phyloP scores from a whole-genome alignment of 2,329 filamentous ascomycete species.

The Mycosphaerelloides madeirae region DNA sequence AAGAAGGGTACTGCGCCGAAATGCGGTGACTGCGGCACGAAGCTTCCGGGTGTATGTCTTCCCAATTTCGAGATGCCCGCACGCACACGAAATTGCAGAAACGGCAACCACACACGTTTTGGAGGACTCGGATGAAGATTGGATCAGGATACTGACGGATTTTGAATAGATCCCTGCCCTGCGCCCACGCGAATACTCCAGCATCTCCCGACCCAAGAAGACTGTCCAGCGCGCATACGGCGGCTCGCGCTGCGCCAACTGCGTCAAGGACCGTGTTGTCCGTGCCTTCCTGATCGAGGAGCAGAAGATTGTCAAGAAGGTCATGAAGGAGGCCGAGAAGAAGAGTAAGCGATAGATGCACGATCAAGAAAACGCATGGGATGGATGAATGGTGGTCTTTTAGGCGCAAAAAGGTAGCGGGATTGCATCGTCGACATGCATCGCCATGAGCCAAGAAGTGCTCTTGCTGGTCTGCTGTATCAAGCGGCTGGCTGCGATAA shows the following conservation, averaged over 20 bases:
- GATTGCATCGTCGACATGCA: constrained; percentile 3
- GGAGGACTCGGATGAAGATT: background rate
- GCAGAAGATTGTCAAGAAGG: constrained; percentile 99
- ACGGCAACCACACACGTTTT: background rate
- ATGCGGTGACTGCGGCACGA: constrained; percentile 98
- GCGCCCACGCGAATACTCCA: constrained; percentile 94
- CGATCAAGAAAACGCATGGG: constrained; percentile 1
- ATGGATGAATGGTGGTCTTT: constrained; percentile 4
- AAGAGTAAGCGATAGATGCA: constrained; percentile 42
- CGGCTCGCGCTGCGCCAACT: constrained; percentile 97
- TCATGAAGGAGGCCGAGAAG: constrained; percentile 95
- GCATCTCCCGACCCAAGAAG: constrained; percentile 98
- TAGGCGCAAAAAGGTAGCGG: constrained; percentile 3
- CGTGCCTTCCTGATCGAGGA: constrained; percentile 99
- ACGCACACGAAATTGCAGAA: background rate
- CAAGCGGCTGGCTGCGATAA: constrained; percentile 1
- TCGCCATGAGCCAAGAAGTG: background rate
- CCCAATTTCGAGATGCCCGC: background rate
- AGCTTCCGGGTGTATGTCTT: constrained; percentile 90
- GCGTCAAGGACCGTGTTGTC: constrained; percentile 95
- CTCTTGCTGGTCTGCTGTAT: constrained; percentile 1
- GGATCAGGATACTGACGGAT: constrained; percentile 15
- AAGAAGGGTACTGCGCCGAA: constrained; percentile 98
- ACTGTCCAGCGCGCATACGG: constrained; percentile 98
- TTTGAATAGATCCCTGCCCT: constrained; percentile 81